These are phyloP conservation scores for Pouteria campechiana DNA, from an alignment of 179 eudicot species.

Conservation along the genomic window DNA sequence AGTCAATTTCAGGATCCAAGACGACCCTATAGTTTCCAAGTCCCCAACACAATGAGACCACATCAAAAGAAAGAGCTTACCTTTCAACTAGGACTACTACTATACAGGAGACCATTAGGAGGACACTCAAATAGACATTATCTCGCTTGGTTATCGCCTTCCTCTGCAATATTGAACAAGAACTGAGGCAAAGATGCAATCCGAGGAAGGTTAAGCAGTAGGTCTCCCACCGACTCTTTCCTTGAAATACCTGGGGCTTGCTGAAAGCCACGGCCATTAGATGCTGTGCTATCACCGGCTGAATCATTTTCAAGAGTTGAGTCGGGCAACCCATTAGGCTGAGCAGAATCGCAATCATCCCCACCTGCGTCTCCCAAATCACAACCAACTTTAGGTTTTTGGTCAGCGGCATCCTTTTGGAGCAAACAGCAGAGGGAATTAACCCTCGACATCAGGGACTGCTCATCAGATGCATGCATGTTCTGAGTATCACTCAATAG, in stretches of 20 bases:
- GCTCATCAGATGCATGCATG: conserved; percentile 47
- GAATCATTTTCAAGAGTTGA: conserved; percentile 4
- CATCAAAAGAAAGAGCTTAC: no score
- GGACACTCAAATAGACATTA: conserved; percentile 5
- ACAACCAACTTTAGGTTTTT: conserved; percentile 5
- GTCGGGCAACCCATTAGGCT: not conserved
- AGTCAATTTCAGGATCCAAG: no score
- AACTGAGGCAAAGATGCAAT: conserved; percentile 78
- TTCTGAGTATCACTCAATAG: conserved; percentile 51
- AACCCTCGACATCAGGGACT: conserved; percentile 63
- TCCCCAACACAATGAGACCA: no score
- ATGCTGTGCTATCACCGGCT: conserved; percentile 1
- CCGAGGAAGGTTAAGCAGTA: conserved; percentile 63
- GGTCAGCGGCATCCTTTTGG: conserved; percentile 43
- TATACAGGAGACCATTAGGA: no score
- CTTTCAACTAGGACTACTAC: no score
- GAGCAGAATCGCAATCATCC: conserved; percentile 4
- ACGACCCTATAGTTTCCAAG: no score
- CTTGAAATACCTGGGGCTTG: conserved; percentile 39
- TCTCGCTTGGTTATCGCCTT: conserved; percentile 21
- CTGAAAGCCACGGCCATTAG: conserved; percentile 10
- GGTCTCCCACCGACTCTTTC: conserved; percentile 61
- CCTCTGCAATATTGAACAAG: conserved; percentile 49
- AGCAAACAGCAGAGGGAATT: conserved; percentile 90
- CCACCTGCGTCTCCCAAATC: conserved; percentile 6